Conservation (phyloP, 805 yeast species). For the Monosporozyma servazzii region DNA sequence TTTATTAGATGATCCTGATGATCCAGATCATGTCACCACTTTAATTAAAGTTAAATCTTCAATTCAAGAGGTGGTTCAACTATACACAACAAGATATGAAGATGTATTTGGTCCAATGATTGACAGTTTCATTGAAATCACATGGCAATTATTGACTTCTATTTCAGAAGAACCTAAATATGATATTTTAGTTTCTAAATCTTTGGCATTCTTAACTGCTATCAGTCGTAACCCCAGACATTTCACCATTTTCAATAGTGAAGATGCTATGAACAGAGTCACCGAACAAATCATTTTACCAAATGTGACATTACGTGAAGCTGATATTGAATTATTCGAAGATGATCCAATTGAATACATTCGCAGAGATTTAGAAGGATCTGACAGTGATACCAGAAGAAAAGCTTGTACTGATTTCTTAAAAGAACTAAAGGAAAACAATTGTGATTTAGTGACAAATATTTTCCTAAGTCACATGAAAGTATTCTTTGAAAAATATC, state of each 20-base stretch:
- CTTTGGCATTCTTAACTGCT: conserved; percentile 73
- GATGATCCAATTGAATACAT: conserved; percentile 94
- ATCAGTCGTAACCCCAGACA: conserved; percentile 65
- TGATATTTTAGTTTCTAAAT: conserved; percentile 75
- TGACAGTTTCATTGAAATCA: conserved; percentile 66
- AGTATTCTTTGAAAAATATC: conserved; percentile 48
- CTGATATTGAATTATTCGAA: conserved; percentile 88
- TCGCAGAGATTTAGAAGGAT: conserved; percentile 88
- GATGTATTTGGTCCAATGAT: conserved; percentile 81
- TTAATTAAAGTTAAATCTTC: conserved; percentile 68
- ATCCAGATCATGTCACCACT: conserved; percentile 57
- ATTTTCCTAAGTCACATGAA: conserved; percentile 66
- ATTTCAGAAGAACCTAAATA: conserved; percentile 65
- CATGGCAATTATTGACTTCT: conserved; percentile 67
- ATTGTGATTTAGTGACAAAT: conserved; percentile 64
- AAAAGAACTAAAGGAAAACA: conserved; percentile 72
- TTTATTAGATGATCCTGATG: conserved; percentile 44
- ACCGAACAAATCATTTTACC: conserved; percentile 82
- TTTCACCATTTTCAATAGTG: conserved; percentile 53
- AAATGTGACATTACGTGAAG: conserved; percentile 72
- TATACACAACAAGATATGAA: conserved; percentile 84
- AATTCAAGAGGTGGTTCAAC: conserved; percentile 73
- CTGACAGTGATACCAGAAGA: conserved; percentile 87
- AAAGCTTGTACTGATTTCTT: conserved; percentile 88
- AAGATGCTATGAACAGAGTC: conserved; percentile 59